A percentile compares a stretch with the other conserved stretches of the same genome.
Conservation (phyloP, 768 basidiomycete genomes). For the Naganishia kalamii region DNA sequence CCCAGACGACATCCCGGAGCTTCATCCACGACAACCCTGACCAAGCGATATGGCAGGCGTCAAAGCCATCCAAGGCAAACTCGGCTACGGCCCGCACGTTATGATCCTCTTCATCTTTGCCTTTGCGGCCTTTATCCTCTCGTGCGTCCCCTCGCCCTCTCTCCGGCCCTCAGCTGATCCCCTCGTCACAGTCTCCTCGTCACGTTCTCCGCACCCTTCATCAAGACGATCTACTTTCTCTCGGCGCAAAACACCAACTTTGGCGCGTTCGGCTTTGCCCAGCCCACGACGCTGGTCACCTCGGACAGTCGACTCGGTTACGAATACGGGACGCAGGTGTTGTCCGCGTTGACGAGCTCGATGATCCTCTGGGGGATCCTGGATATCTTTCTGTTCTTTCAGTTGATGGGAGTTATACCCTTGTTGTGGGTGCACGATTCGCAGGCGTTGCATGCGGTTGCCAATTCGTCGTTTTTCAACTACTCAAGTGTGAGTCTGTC, state of each 20-base stretch:
- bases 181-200: slow-evolving; percentile 35
- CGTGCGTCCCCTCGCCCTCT: slow-evolving; percentile 26
- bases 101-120: slow-evolving; percentile 39
- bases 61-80: slow-evolving; percentile 14
- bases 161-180: not conserved
- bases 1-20: too few relatives aligned
- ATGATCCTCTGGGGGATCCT: slow-evolving; percentile 46
- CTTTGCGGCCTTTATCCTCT: slow-evolving; percentile 38
- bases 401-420: slow-evolving; percentile 40
- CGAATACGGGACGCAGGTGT: slow-evolving; percentile 41
- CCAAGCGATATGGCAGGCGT: slow-evolving; percentile 9
- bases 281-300: slow-evolving; percentile 33
- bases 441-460: slow-evolving; percentile 37
- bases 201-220: slow-evolving; percentile 46
- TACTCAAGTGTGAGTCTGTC: slow-evolving; percentile 31
- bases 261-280: slow-evolving; percentile 44
- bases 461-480: slow-evolving; percentile 41
- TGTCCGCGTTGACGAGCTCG: slow-evolving; percentile 36
- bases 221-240: slow-evolving; percentile 41
- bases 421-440: slow-evolving; percentile 44
- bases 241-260: slow-evolving; percentile 29
- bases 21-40: too few relatives aligned
- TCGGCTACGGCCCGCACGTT: slow-evolving; percentile 42
- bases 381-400: slow-evolving; percentile 42
- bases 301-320: slow-evolving; percentile 37